Evolutionary conservation across 2,329 filamentous ascomycete genomes (phyloP).

Genomic region (Pseudogymnoascus sp.): DNA sequence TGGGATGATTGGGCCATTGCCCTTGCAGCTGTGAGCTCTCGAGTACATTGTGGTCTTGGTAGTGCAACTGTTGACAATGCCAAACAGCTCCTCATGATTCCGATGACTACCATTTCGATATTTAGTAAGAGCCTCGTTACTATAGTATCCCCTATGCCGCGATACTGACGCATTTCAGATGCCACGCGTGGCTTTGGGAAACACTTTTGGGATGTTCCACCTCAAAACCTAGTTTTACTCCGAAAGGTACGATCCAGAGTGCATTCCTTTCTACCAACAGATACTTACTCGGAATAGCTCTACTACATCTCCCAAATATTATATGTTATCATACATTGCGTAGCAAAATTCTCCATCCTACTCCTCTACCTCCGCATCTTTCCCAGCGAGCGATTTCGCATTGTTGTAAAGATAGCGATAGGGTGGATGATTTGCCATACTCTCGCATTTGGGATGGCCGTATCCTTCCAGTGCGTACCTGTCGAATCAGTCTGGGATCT

Average conservation of each 20-base stretch:
- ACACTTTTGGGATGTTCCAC: neutral
- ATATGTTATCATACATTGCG: conserved; percentile 17
- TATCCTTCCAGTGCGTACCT: conserved; percentile 20
- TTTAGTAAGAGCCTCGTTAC: neutral
- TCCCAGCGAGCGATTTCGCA: conserved; percentile 10
- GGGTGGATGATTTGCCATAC: conserved; percentile 7
- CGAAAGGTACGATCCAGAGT: neutral
- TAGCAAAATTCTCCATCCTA: conserved; percentile 20
- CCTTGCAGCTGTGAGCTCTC: conserved; percentile 13
- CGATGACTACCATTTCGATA: conserved; percentile 9
- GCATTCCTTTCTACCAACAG: neutral
- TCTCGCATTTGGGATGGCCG: conserved; percentile 11
- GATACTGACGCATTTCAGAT: neutral
- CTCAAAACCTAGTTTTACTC: neutral
- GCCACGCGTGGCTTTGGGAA: neutral
- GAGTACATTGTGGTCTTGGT: neutral
- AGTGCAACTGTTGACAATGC: neutral
- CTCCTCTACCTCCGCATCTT: conserved; percentile 20
- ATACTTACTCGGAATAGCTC: conserved; percentile 12
- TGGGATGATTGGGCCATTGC: conserved; percentile 19
- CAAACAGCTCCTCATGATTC: conserved; percentile 16
- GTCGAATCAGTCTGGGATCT: conserved; percentile 19
- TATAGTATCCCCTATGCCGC: neutral
- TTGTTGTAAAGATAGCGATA: conserved; percentile 13
- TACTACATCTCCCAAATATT: conserved; percentile 19